Evolutionary conservation across 2,329 filamentous ascomycete genomes (phyloP).

Genomic region (Aspergillus awamori): DNA sequence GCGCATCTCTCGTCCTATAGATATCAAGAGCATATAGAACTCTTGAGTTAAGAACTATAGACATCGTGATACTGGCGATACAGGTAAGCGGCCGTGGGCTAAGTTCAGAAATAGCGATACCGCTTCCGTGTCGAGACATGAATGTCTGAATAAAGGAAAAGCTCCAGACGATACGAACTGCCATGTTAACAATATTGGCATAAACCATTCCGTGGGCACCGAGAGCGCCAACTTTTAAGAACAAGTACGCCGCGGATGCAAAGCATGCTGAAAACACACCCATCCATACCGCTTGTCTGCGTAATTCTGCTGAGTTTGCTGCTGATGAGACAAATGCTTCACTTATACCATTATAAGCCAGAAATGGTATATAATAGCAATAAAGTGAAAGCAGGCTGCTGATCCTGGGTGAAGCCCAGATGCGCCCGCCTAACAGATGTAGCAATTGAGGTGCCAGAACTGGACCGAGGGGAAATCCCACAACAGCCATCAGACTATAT

Average conservation of each 20-base stretch:
- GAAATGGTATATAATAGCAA: constrained; percentile 89
- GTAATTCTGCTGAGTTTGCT: constrained; percentile 73
- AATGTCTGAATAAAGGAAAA: constrained; percentile 69
- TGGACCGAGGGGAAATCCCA: constrained; percentile 72
- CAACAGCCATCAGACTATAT: constrained; percentile 73
- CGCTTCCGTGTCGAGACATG: constrained; percentile 54
- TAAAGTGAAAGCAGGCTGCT: constrained; percentile 75
- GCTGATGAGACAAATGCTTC: constrained; percentile 93
- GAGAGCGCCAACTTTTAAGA: constrained; percentile 67
- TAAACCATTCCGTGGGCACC: constrained; percentile 81
- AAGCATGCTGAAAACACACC: constrained; percentile 76
- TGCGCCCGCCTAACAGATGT: constrained; percentile 71
- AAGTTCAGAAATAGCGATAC: constrained; percentile 48
- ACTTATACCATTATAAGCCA: constrained; percentile 86
- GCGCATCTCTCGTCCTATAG: constrained; percentile 50
- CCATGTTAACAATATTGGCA: constrained; percentile 91
- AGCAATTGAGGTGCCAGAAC: constrained; percentile 73
- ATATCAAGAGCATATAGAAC: constrained; percentile 16
- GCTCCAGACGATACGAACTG: constrained; percentile 81
- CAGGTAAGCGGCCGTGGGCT: constrained; percentile 51
- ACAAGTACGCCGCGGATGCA: constrained; percentile 71
- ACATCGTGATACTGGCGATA: constrained; percentile 50
- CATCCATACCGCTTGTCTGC: constrained; percentile 83
- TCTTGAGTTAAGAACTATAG: constrained; percentile 41
- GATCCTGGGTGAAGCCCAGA: constrained; percentile 75